Evolutionary conservation across 208 protist species (phyloP).

Genomic region (Herpetomonas tarakana): DNA sequence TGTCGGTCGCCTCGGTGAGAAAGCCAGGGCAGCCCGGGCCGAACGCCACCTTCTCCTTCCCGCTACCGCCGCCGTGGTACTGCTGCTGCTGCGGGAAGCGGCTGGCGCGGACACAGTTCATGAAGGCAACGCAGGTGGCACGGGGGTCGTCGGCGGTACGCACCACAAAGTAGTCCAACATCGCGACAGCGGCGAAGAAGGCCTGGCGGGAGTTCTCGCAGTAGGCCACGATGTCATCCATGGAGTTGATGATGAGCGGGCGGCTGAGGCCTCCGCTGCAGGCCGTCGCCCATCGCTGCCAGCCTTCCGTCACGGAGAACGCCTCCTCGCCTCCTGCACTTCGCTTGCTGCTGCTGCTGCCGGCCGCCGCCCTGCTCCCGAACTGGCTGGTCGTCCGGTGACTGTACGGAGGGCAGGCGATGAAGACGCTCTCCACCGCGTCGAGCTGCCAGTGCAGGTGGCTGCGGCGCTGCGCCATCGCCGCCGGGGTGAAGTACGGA

Average conservation of each 20-base stretch:
- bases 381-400: neutral
- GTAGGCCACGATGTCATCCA: slow-evolving; percentile 71
- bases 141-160: slow-evolving; percentile 7
- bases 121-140: slow-evolving; percentile 1
- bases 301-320: slow-evolving; percentile 19
- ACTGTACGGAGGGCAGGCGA: neutral
- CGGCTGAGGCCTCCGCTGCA: slow-evolving; percentile 52
- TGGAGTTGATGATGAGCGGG: slow-evolving; percentile 57
- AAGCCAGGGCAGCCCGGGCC: neutral
- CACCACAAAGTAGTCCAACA: slow-evolving; percentile 67
- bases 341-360: too few relatives aligned
- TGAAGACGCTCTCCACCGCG: neutral
- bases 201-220: slow-evolving; percentile 49
- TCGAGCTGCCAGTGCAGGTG: neutral
- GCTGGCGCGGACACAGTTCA: slow-evolving; percentile 3
- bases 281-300: slow-evolving; percentile 45
- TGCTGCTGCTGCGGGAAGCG: neutral
- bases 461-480: neutral
- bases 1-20: slow-evolving; percentile 14
- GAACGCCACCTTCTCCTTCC: neutral
- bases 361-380: too few relatives aligned
- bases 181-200: slow-evolving; percentile 58
- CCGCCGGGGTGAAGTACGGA: neutral
- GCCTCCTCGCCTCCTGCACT: neutral
- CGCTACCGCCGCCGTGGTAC: neutral